A percentile compares a stretch with the other conserved stretches of the same genome.
Evolutionary conservation across 2,329 filamentous ascomycete species (phyloP).

Genomic region (Hypoxylon sp.): DNA sequence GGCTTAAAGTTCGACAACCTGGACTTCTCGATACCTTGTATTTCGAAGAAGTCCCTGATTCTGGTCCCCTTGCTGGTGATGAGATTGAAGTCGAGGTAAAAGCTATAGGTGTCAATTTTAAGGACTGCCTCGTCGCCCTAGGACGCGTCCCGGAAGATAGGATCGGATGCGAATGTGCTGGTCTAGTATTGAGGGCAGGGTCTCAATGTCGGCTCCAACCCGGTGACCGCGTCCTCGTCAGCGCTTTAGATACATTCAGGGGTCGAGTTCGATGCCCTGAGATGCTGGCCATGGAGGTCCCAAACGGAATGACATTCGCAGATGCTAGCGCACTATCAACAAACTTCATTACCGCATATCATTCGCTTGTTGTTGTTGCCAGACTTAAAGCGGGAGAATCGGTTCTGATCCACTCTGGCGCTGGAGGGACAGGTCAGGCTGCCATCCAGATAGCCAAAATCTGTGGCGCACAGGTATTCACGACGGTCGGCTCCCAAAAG

Average conservation of each 20-base stretch:
- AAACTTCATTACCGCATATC: no score
- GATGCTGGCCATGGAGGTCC: no score
- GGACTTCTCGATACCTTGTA: constrained; percentile 13
- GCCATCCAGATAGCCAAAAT: constrained; percentile 25
- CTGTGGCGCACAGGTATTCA: constrained; percentile 14
- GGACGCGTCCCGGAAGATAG: constrained; percentile 3
- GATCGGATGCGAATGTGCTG: constrained; percentile 21
- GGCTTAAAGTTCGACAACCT: no score
- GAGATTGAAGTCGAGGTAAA: constrained; percentile 21
- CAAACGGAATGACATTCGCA: no score
- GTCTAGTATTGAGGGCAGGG: constrained; percentile 3
- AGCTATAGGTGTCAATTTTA: constrained; percentile 21
- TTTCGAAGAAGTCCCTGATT: constrained; percentile 10
- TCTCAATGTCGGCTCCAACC: background rate
- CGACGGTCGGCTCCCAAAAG: constrained; percentile 11
- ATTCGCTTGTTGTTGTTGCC: no score
- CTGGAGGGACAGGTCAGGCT: constrained; percentile 18
- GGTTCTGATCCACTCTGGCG: constrained; percentile 18
- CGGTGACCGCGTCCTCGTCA: constrained; percentile 2
- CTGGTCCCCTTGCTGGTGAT: background rate
- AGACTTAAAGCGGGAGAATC: constrained; percentile 4
- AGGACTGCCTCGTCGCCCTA: constrained; percentile 15
- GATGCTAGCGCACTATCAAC: no score
- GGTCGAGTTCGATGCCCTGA: no score
- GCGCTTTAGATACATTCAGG: constrained; percentile 5